A percentile compares a stretch with the other conserved stretches of the same genome.
Conservation (phyloP, 2,329 filamentous ascomycete genomes). For the Pseudogymnoascus sp. region DNA sequence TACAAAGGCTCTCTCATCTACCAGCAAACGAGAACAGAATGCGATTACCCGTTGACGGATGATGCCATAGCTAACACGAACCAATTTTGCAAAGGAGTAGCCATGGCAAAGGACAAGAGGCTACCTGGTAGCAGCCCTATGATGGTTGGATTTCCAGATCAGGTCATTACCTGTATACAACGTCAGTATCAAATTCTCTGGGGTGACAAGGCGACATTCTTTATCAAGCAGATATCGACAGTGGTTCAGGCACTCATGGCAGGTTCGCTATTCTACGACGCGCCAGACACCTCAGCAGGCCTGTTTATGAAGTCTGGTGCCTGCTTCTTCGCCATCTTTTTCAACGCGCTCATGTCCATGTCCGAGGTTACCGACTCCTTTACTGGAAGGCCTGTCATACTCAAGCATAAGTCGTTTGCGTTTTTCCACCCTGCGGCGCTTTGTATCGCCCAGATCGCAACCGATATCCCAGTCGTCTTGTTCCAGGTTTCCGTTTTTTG, state of each 20-base stretch:
- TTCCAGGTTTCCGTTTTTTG: conserved; percentile 51
- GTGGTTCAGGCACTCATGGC: conserved; percentile 53
- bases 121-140: conserved; percentile 44
- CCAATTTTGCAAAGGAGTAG: conserved; percentile 19
- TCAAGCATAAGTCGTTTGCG: conserved; percentile 52
- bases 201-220: conserved; percentile 55
- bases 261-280: conserved; percentile 61
- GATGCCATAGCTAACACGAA: conserved; percentile 30
- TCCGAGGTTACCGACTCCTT: conserved; percentile 60
- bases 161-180: conserved; percentile 48
- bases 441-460: conserved; percentile 49
- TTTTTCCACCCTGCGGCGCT: conserved; percentile 50
- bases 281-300: conserved; percentile 47
- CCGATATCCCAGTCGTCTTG: conserved; percentile 48
- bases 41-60: conserved; percentile 45
- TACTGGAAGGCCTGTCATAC: conserved; percentile 48
- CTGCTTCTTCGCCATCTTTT: conserved; percentile 56
- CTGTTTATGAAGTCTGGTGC: conserved; percentile 58
- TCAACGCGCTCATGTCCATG: conserved; percentile 54
- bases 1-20: conserved; percentile 48
- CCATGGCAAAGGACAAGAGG: conserved; percentile 31
- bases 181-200: conserved; percentile 59
- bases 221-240: conserved; percentile 53
- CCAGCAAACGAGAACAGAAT: conserved; percentile 44
- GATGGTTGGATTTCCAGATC: conserved; percentile 41